A percentile compares a stretch with the other conserved stretches of the same genome.
These are phyloP conservation scores for Populus deltoides DNA, from an alignment of 345 rosid genomes.

Conservation along the genomic window DNA sequence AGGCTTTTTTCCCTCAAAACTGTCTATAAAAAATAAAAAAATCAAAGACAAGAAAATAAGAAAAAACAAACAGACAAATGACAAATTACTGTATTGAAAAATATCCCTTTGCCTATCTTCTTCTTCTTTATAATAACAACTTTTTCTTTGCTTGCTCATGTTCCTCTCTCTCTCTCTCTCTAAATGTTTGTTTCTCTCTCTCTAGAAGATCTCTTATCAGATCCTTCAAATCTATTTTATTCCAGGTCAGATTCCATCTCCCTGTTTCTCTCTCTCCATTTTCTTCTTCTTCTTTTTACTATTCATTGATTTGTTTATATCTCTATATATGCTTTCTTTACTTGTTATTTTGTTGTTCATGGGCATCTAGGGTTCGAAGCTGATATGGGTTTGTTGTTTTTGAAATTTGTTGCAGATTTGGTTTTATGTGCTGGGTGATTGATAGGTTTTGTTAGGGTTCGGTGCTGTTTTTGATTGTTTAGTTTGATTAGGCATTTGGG, in stretches of 20 bases:
- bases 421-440: conserved; percentile 2
- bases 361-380: not conserved
- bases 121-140: not conserved
- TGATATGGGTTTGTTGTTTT: not conserved
- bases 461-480: not conserved
- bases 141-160: not conserved
- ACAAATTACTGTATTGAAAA: not conserved
- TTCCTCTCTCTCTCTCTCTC: not conserved
- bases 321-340: not conserved
- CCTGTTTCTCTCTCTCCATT: not conserved
- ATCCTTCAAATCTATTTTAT: conserved; percentile 3
- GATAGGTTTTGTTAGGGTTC: not conserved
- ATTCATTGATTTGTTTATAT: not conserved
- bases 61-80: not conserved
- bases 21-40: not conserved
- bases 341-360: not conserved
- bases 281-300: not conserved
- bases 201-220: conserved; percentile 13
- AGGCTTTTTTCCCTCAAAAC: not conserved
- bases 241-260: conserved; percentile 6
- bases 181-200: conserved; percentile 9
- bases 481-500: not conserved
- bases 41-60: not conserved
- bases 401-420: conserved; percentile 11
- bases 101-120: conserved; percentile 6